Evolutionary conservation across 805 yeast genomes (phyloP), one percentile per base, ranked within the genome.

Genomic region (Ogataea saltuana): DNA sequence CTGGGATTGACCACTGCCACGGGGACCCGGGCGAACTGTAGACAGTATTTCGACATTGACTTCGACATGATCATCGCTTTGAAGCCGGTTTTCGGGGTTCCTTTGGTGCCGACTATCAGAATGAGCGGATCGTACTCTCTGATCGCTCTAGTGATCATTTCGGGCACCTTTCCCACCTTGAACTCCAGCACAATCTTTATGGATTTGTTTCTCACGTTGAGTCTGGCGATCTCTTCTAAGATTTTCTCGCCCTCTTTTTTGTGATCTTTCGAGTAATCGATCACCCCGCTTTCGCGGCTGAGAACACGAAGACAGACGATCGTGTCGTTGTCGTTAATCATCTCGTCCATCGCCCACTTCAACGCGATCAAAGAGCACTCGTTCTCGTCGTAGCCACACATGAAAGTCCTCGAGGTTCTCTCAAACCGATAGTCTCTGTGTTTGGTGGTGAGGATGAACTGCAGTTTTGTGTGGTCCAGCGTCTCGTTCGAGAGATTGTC

Each of bases 1-100:
- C 54, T 50, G 9, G 75, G 75, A 25, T 69, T 67, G 22, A 74
- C 72, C 3, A 74, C 72, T 28, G 71, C 59, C 2, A 72, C 75
- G 0, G 79, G 79, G 6, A 75, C 63, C 1, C 65, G 65, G 6
- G 75, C 69, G 41, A 67, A 69, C 45, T 71, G 73, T n/a, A 75
- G 53, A 50, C 73, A 74, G 47, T 70, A 69, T 46, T 74, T 74
- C 3, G 76, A 71, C 56, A 75, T 61, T 2, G 76, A 68, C 27
- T 74, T 72, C 0, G 76, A 72, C 6, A 63, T 50, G 13, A 56
- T 55, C 35, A 72, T 48, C 4, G 70, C 59, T 32, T 60, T 69
- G 41, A 74, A 62, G 0, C 73, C 72, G 13, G 70, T 64, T 39
- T 65, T 60, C 17, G 55, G 58, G 3, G 61, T 51, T 27, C 66